Base-by-base conservation (phyloP, 306 rosid species). In the Crataegus laevigata region DNA sequence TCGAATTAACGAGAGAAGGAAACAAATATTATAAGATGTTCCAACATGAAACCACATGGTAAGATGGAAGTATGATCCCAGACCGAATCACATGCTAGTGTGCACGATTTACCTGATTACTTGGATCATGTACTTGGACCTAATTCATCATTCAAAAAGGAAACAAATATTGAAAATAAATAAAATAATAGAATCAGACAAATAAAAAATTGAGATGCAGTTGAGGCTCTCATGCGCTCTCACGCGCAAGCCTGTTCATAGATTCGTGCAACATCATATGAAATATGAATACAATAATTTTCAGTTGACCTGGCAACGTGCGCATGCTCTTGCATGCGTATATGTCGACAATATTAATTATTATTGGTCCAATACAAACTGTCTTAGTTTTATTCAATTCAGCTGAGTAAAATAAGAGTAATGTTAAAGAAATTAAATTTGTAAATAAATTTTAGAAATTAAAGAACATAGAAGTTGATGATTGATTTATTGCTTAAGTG, bases 201-300 rank as follows among this genome's bases (percentile, higher is more conserved):
- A 47, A 47, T 17, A 72, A 4, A 71, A 22, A 34, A 34, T 34
- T 22, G 34, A 8, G 24, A 22, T 72, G 66, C 15, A 57, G 66
- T 34, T 57, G 75, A n/a, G 36, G 5, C 75, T 11, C 19, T 38
- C 52, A 71, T 54, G 54, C 54, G 5, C 75, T 11, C 19, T 38
- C 52, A 71, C 34, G 54, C 54, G 75, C 64, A 32, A 51, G 11
- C 65, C n/a, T 32, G 75, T n/a, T 54, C 75, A 32, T 70, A 47
- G 8, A 47, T 4, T 47, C 54, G 4, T 61, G 3, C 19, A 60
- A 25, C 63, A 71, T 57, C 9, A 32, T 14, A 34, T 7, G 51
- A 36, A 54, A 32, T 14, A 34, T 7, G 51, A 36, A 54, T 54
- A 54, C 2, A 30, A n/a, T 34, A 71, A n/a, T 25, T 22, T 36